These are phyloP conservation scores for Logfia minima DNA, from an alignment of 129 eudicot species.

Conservation along the genomic window DNA sequence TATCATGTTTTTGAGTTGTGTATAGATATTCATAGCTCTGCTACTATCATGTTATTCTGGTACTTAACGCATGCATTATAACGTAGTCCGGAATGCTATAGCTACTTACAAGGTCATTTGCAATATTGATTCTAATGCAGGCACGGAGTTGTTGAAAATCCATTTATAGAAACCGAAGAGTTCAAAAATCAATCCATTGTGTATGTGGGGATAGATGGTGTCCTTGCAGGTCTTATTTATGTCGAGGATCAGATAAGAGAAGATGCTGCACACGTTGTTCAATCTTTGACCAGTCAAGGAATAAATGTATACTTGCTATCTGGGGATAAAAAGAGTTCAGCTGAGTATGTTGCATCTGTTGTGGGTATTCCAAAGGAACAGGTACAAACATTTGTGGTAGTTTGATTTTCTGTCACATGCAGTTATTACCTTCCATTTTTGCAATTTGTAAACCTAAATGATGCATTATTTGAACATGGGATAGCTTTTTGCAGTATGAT, in stretches of 20 bases:
- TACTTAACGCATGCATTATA: not conserved
- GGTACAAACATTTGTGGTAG: conserved; percentile 33
- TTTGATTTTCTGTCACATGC: not conserved
- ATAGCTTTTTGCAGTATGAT: not conserved
- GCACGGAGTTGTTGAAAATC: conserved; percentile 74
- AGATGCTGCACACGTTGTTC: conserved; percentile 82
- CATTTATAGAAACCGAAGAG: conserved; percentile 72
- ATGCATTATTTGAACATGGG: conserved; percentile 1
- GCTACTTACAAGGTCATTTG: not conserved
- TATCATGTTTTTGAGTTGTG: not conserved
- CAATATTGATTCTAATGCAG: conserved; percentile 35
- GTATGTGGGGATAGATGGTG: conserved; percentile 83
- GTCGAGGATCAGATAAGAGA: conserved; percentile 98
- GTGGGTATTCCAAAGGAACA: conserved; percentile 90
- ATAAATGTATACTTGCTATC: conserved; percentile 77
- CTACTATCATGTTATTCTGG: not conserved
- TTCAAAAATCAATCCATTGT: conserved; percentile 86
- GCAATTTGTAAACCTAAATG: conserved; percentile 1
- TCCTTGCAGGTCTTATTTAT: conserved; percentile 82
- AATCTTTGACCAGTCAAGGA: conserved; percentile 68
- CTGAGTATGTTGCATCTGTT: conserved; percentile 89
- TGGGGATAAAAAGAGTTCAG: conserved; percentile 90
- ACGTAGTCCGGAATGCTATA: not conserved
- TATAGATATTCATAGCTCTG: not conserved
- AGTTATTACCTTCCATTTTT: not conserved